Base-by-base conservation (phyloP, 768 basidiomycete genomes). In the Psilocybe tampanensis region DNA sequence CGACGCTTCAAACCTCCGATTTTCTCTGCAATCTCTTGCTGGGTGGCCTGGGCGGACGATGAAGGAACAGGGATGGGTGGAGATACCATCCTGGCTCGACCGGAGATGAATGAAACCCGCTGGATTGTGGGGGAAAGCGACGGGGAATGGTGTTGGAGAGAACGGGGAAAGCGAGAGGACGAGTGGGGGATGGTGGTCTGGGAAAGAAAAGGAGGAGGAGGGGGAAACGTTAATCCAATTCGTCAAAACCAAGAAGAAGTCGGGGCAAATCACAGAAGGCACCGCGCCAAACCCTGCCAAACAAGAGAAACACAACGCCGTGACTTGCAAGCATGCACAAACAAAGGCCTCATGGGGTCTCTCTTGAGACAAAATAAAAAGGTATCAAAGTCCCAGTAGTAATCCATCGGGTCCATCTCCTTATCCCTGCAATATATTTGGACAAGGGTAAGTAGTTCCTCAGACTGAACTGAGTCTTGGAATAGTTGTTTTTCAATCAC, bases 1-100 rank as follows among this genome's bases (percentile, higher is more conserved):
- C 83, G 82, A 42, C 84, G 72, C 67, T 91, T 91, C 51, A 89
- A 75, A 61, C 78, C 82, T 56, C 65, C 72, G 69, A 88, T 87
- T 70, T 88, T 89, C 73, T 88, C 86, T 45, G 65, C 64, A 59
- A 79, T 67, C 48, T 86, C 86, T 49, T 76, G 77, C 52, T 74
- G 69, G 33, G 70, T 78, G 26, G 68, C 72, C 9, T 72, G 68
- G 34, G 32, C 24, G 66, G 72, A 12, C 68, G 73, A 64, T 51
- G 68, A 56, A 62, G 76, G 74, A 13, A 73, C 62, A 44, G 74
- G 72, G 29, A 73, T 65, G 0, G 79, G 76, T 0, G 81, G 76
- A 0, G 83, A 78, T 9, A 76, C 78, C 81, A 85, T 84, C 61
- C 76, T 68, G 68, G 80, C 66, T 66, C 83, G 61, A 84, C 81